Percentiles rank a stretch among this genome's conserved stretches.
Evolutionary conservation across 768 basidiomycete genomes (phyloP).

Genomic region (Gloeostereum incarnatum): DNA sequence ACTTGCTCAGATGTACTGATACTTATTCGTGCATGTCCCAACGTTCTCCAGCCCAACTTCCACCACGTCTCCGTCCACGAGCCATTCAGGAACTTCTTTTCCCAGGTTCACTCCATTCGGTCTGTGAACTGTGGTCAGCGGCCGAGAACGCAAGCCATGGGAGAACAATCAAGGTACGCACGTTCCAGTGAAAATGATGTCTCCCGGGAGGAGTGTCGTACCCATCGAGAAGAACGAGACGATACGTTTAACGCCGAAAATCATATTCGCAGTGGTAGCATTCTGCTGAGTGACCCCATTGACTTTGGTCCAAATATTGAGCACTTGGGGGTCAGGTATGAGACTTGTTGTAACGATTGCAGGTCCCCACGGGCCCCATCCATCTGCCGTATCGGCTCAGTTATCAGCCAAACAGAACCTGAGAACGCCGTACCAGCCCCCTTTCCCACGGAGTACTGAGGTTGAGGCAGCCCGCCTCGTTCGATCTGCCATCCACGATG

Average conservation of each 20-base stretch:
- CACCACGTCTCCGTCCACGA: slow-evolving; percentile 26
- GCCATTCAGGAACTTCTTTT: slow-evolving; percentile 22
- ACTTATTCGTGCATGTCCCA: slow-evolving; percentile 27
- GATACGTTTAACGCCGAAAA: slow-evolving; percentile 28
- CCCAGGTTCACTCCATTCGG: slow-evolving; percentile 25
- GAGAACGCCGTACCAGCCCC: too few relatives aligned
- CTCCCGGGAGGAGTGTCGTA: slow-evolving; percentile 28
- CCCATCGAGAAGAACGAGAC: slow-evolving; percentile 37
- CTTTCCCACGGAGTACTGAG: slow-evolving; percentile 34
- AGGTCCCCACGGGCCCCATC: neutral
- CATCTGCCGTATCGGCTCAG: slow-evolving; percentile 21
- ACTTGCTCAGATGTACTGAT: too few relatives aligned
- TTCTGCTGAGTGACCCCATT: slow-evolving; percentile 29
- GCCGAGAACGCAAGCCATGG: too few relatives aligned
- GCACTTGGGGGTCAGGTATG: slow-evolving; percentile 1
- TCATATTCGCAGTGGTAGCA: slow-evolving; percentile 30
- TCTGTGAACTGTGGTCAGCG: too few relatives aligned
- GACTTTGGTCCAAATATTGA: slow-evolving; percentile 32
- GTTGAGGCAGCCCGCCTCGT: slow-evolving; percentile 29
- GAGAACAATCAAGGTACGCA: slow-evolving; percentile 13
- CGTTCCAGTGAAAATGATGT: slow-evolving; percentile 36
- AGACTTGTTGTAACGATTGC: neutral
- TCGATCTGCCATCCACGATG: slow-evolving; percentile 36
- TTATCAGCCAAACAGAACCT: too few relatives aligned
- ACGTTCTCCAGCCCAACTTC: slow-evolving; percentile 28